A percentile compares a stretch with the other conserved stretches of the same genome.
phyloP scores from a whole-genome alignment of 805 yeast species.

The Debaryomyces tyrocola region DNA sequence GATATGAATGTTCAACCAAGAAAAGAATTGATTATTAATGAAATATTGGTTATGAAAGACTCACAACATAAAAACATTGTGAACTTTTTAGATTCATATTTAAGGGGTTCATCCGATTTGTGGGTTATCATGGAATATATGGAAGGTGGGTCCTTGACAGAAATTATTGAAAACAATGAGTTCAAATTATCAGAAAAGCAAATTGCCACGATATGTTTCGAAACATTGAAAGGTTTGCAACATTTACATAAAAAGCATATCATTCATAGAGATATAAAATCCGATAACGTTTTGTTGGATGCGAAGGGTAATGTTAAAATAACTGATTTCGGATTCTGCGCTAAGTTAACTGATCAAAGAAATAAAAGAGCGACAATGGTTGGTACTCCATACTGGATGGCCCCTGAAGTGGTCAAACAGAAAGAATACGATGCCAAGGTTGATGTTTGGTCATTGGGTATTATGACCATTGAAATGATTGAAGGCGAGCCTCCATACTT shows the following conservation, averaged over 20 bases:
- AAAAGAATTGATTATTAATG: constrained; percentile 93
- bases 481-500: constrained; percentile 84
- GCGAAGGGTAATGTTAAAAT: constrained; percentile 45
- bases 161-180: constrained; percentile 87
- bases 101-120: constrained; percentile 74
- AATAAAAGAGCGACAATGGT: constrained; percentile 82
- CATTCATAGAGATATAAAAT: constrained; percentile 64
- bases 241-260: constrained; percentile 90
- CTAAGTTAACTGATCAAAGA: constrained; percentile 71
- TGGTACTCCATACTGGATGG: constrained; percentile 91
- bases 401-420: constrained; percentile 80
- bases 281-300: constrained; percentile 46
- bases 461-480: constrained; percentile 85
- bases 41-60: constrained; percentile 94
- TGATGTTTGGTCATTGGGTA: constrained; percentile 81
- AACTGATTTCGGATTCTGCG: constrained; percentile 55
- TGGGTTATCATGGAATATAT: constrained; percentile 99
- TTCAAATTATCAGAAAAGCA: constrained; percentile 74
- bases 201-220: constrained; percentile 87
- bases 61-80: constrained; percentile 94
- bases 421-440: constrained; percentile 81
- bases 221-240: constrained; percentile 87
- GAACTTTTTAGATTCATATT: constrained; percentile 87
- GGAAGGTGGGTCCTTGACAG: constrained; percentile 98
- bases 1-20: constrained; percentile 88